phyloP scores from a whole-genome alignment of 2,329 filamentous ascomycete genomes.

The Epichloe sp. region DNA sequence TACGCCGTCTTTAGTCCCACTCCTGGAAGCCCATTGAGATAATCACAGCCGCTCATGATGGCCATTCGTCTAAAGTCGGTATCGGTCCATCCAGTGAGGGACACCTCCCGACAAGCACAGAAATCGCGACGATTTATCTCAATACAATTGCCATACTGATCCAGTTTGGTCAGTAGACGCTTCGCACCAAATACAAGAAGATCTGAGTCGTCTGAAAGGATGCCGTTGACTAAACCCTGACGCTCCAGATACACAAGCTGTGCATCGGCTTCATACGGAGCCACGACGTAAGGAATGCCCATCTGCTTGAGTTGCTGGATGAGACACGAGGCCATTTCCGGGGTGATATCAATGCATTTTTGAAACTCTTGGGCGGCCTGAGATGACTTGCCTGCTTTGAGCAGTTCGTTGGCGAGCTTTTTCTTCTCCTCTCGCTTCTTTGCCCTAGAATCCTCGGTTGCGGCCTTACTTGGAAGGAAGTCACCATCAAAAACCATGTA shows the following conservation, averaged over 20 bases:
- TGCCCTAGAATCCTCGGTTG: conserved; percentile 68
- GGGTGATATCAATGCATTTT: conserved; percentile 90
- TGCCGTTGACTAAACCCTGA: conserved; percentile 70
- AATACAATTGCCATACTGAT: conserved; percentile 84
- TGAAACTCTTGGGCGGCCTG: conserved; percentile 81
- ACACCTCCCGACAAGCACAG: conserved; percentile 75
- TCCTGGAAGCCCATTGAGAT: conserved; percentile 71
- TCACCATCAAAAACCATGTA: conserved; percentile 96
- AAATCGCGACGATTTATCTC: conserved; percentile 88
- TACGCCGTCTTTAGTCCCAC: conserved; percentile 92
- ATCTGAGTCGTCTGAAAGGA: conserved; percentile 94
- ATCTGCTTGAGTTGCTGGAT: conserved; percentile 83
- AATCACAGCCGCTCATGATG: conserved; percentile 93
- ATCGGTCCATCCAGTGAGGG: conserved; percentile 84
- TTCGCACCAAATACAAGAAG: conserved; percentile 90
- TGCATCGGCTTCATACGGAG: conserved; percentile 95
- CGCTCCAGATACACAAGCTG: conserved; percentile 90
- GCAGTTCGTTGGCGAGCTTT: conserved; percentile 60
- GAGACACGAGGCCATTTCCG: conserved; percentile 81
- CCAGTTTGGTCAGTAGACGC: conserved; percentile 81
- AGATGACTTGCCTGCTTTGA: conserved; percentile 66
- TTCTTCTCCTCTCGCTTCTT: conserved; percentile 65
- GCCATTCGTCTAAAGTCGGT: conserved; percentile 88
- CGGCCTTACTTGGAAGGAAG: conserved; percentile 83
- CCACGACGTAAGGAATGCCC: conserved; percentile 76